Base-by-base conservation (phyloP, 2,329 filamentous ascomycete species). In the Cadophora sp. region DNA sequence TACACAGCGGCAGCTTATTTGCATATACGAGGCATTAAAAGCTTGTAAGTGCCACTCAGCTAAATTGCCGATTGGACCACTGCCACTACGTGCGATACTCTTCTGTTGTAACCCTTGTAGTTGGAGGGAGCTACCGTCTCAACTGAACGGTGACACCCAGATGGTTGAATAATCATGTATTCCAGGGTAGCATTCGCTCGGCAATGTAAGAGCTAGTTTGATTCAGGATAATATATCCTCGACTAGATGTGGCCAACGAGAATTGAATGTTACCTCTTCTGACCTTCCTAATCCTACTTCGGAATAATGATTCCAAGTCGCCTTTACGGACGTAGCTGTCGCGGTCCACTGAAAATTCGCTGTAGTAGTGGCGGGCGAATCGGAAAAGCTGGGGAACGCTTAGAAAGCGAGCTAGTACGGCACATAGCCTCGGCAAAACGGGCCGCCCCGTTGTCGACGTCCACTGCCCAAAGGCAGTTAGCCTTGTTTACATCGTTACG, bases 161-260 rank as follows among this genome's bases (percentile, higher is more conserved):
- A 47, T 47, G 43, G 14, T n/a, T 47, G 18, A 47, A 47, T 7
- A 47, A 47, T n/a, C 43, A 47, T 47, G 43, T 47, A 47, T n/a
- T 47, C 18, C 18, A 47, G 13, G 43, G 43, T 47, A 47, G 43
- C 43, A n/a, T 47, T 47, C 27, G 27, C 27, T 30, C 43, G 43
- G 43, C 43, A 47, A n/a, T 47, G 18, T n/a, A 47, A 47, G 43
- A 47, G 43, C 43, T 47, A 47, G 43, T 47, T n/a, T 47, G 43
- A 47, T 47, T 47, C 43, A n/a, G 18, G 43, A 47, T 47, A 47
- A n/a, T 18, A 47, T 47, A n/a, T 47, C 18, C 43, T 47, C 43
- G 43, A 47, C 43, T 47, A 47, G 43, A 18, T 47, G n/a, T 7
- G 43, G 43, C 43, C 43, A 47, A n/a, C 43, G 43, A 47, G 43